A percentile compares a stretch with the other conserved stretches of the same genome.
These are phyloP conservation scores for Coemansia sp. DNA, from an alignment of 371 early-diverging fungal genomes.

Conservation along the genomic window DNA sequence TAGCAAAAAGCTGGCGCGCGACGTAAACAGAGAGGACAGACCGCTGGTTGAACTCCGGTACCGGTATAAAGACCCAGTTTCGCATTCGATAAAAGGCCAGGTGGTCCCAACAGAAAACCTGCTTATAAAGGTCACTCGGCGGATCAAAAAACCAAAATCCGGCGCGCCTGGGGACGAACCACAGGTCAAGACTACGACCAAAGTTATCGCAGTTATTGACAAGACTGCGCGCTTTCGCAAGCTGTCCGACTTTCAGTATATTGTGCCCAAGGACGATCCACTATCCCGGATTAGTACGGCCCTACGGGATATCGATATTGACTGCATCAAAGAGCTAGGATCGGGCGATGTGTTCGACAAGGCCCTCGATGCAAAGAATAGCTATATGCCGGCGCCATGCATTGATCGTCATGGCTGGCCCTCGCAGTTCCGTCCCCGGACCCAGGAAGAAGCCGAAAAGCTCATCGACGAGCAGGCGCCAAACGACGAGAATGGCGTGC, in stretches of 20 bases:
- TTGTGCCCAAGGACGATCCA: constrained; percentile 26
- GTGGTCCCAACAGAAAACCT: constrained; percentile 56
- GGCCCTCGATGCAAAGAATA: neutral
- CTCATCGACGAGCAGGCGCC: neutral
- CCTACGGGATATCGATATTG: constrained; percentile 17
- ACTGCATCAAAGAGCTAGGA: constrained; percentile 21
- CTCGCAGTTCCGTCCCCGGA: constrained; percentile 11
- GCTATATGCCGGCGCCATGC: constrained; percentile 41
- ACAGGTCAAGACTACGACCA: constrained; percentile 6
- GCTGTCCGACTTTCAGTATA: constrained; percentile 43
- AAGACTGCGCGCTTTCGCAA: constrained; percentile 51
- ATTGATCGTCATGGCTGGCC: constrained; percentile 38
- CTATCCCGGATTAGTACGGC: constrained; percentile 11
- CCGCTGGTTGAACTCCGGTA: constrained; percentile 56
- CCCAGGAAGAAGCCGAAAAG: neutral
- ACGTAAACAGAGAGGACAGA: constrained; percentile 13
- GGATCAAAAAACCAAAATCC: constrained; percentile 19
- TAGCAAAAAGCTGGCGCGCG: constrained; percentile 47
- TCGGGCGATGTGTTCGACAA: constrained; percentile 18
- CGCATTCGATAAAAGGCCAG: constrained; percentile 60
- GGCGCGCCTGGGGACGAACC: neutral
- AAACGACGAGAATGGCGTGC: neutral
- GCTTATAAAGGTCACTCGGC: constrained; percentile 57
- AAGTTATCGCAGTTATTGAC: constrained; percentile 40
- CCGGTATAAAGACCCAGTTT: constrained; percentile 54